These are phyloP conservation scores for Calycina marina DNA, from an alignment of 2,329 filamentous ascomycete genomes.

Conservation along the genomic window DNA sequence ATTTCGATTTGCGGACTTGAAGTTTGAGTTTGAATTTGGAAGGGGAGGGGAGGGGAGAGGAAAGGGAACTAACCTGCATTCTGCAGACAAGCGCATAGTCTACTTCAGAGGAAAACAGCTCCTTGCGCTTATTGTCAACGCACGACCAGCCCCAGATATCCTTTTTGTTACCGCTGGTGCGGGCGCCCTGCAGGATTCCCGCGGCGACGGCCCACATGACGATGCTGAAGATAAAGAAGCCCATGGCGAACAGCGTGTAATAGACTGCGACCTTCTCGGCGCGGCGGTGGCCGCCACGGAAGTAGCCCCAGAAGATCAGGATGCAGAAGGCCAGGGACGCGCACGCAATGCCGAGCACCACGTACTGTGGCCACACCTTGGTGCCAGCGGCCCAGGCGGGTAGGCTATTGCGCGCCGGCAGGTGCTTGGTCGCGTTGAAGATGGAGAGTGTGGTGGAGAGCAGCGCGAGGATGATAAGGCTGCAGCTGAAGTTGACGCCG, in stretches of 20 bases:
- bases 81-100: conserved; percentile 86
- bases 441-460: conserved; percentile 77
- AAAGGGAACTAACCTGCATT: conserved; percentile 47
- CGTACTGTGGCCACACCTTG: conserved; percentile 70
- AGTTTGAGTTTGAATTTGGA: conserved; percentile 19
- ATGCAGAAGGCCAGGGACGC: conserved; percentile 71
- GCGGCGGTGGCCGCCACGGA: conserved; percentile 69
- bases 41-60: too few species aligned
- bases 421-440: conserved; percentile 71
- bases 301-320: conserved; percentile 72
- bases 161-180: conserved; percentile 57
- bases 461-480: conserved; percentile 85
- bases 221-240: conserved; percentile 86
- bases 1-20: too few species aligned
- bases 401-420: conserved; percentile 65
- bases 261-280: conserved; percentile 91
- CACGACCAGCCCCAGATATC: conserved; percentile 99
- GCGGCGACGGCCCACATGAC: conserved; percentile 85
- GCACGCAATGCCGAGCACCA: conserved; percentile 64
- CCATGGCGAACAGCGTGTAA: conserved; percentile 86
- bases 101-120: conserved; percentile 67
- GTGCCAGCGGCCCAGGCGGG: conserved; percentile 74
- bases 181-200: conserved; percentile 66
- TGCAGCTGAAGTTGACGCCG: conserved; percentile 92
- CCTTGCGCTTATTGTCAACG: conserved; percentile 66